Percentiles rank a stretch among this genome's conserved stretches.
phyloP scores from a whole-genome alignment of 495 filamentous ascomycete species.

The Neurospora pannonica region DNA sequence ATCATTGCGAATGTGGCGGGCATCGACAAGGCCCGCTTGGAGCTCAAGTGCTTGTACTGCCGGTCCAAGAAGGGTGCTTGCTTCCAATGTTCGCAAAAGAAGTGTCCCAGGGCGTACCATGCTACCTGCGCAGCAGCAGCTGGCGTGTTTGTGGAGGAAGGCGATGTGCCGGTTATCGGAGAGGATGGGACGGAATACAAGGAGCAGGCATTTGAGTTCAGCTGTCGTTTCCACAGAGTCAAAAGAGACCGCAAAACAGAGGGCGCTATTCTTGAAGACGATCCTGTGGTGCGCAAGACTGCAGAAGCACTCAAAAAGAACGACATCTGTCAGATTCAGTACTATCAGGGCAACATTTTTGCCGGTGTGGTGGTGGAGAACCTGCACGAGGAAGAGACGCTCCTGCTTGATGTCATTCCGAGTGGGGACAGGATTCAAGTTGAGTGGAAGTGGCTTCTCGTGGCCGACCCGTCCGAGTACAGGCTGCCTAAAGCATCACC shows the following conservation, averaged over 20 bases:
- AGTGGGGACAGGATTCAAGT: constrained; percentile 70
- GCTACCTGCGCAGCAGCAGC: constrained; percentile 88
- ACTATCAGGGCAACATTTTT: constrained; percentile 74
- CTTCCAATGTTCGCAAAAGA: constrained; percentile 94
- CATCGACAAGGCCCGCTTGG: constrained; percentile 79
- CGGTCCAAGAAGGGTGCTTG: constrained; percentile 87
- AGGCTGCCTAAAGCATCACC: constrained; percentile 53
- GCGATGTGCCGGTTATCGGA: constrained; percentile 72
- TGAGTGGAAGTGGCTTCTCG: constrained; percentile 68
- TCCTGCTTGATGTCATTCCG: constrained; percentile 79
- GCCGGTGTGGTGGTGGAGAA: constrained; percentile 87
- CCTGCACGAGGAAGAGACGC: constrained; percentile 58
- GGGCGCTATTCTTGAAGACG: constrained; percentile 57
- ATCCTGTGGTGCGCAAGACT: constrained; percentile 57
- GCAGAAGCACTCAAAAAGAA: constrained; percentile 59
- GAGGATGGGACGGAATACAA: constrained; percentile 90
- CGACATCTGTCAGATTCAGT: constrained; percentile 84
- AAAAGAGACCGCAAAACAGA: constrained; percentile 68
- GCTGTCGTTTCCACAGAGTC: constrained; percentile 85
- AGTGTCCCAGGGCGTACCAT: constrained; percentile 89
- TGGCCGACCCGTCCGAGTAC: constrained; percentile 55
- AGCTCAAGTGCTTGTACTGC: constrained; percentile 90
- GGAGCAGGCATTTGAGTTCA: constrained; percentile 79
- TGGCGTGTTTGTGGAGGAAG: constrained; percentile 83
- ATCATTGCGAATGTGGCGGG: constrained; percentile 65